Evolutionary conservation across 768 basidiomycete genomes (phyloP), one percentile per base, ranked within the genome.

Genomic region (Mycena maculata): DNA sequence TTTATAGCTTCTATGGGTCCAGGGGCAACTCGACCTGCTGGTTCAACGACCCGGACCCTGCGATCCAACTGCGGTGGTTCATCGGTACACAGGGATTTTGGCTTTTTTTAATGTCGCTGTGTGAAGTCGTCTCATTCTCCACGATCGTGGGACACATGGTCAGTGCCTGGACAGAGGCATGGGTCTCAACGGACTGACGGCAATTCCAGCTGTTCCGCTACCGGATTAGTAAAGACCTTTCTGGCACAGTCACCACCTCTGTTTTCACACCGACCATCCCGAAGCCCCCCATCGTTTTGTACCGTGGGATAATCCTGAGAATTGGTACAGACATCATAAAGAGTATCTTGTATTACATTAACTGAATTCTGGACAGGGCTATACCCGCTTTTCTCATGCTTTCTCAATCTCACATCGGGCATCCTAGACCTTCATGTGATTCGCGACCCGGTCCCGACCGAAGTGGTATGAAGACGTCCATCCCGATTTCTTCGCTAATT

Each of bases 371-470:
- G 5, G 12, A 3, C 8, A 68, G 66, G 60, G 4, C 22, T 68
- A 2, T 68, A 68, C 36, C 66, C 66, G 12, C n/a, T 68, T 9
- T 10, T 62, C 27, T 67, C 65, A 23, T 56, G 49, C 31, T 54
- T 56, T 33, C 42, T 62, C 28, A 68, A 57, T 47, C 27, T 61
- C 15, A 52, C 59, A 9, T 44, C 39, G 1, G 36, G 28, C 6
- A 22, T 55, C 16, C 44, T 58, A 20, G 59, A 53, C 50, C 3
- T 67, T 12, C 33, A 60, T 22, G 27, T 16, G 8, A 36, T 56
- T 23, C 49, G 36, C 13, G 22, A 63, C 25, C 53, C 62, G 3
- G 25, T 12, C 11, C 3, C 22, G 30, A 63, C 53, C 11, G 53
- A 62, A 39, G 22, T 45, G 12, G 11, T n/a, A n/a, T n/a, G n/a